Conservation (phyloP, 164 flowering plant species). For the Aristolochia contorta region DNA sequence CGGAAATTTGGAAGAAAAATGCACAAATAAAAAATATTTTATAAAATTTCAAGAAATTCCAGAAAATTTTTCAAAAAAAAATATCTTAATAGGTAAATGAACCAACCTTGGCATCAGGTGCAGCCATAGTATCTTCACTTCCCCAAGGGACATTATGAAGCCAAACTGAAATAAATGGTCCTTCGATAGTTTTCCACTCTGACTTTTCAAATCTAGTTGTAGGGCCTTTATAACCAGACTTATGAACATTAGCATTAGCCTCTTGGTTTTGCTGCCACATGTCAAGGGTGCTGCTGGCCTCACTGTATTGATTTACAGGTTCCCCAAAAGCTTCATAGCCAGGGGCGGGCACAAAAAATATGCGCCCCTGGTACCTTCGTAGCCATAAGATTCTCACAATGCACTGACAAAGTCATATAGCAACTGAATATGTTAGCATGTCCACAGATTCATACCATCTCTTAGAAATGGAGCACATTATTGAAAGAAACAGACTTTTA, state of each 20-base stretch:
- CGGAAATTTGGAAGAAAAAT: background rate
- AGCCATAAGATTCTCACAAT: slow-evolving; percentile 49
- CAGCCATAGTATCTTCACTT: slow-evolving; percentile 64
- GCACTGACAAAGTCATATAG: slow-evolving; percentile 31
- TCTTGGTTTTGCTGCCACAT: slow-evolving; percentile 15
- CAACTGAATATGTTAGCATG: no score
- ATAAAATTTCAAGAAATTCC: background rate
- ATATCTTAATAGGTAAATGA: background rate
- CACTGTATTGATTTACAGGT: slow-evolving; percentile 24
- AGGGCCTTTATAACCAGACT: slow-evolving; percentile 56
- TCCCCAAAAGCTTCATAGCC: slow-evolving; percentile 74
- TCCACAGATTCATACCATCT: no score
- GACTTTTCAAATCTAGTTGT: slow-evolving; percentile 22
- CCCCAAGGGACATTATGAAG: slow-evolving; percentile 99
- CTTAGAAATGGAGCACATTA: no score
- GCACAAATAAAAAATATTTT: no score
- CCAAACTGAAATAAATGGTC: slow-evolving; percentile 94
- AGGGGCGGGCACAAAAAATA: slow-evolving; percentile 87
- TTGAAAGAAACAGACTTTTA: no score
- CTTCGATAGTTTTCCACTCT: slow-evolving; percentile 67
- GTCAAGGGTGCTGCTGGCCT: slow-evolving; percentile 9
- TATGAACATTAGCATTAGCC: slow-evolving; percentile 16
- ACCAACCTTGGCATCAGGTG: slow-evolving; percentile 83
- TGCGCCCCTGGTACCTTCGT: slow-evolving; percentile 62
- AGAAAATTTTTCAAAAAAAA: background rate